Evolutionary conservation across 2,329 filamentous ascomycete genomes (phyloP).

Genomic region (Phialophora expanda): DNA sequence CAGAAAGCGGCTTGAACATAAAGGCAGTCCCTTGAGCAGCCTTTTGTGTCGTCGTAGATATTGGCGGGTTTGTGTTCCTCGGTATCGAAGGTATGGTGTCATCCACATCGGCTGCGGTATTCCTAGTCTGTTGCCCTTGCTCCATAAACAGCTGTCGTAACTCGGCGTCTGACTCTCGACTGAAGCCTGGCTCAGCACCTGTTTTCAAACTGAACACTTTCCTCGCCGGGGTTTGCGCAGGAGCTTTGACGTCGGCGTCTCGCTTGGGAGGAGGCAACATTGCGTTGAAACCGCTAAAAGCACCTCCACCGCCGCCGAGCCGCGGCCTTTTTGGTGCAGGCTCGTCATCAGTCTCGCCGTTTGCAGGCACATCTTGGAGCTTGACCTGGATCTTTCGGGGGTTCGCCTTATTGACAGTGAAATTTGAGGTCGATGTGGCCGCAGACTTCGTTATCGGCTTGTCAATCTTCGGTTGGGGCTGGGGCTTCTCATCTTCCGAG

Average conservation of each 20-base stretch:
- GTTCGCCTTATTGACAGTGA: slow-evolving; percentile 80
- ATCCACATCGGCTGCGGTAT: slow-evolving; percentile 20
- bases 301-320: slow-evolving; percentile 64
- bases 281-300: slow-evolving; percentile 82
- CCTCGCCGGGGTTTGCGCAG: slow-evolving; percentile 50
- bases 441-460: slow-evolving; percentile 45
- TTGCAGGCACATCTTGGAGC: slow-evolving; percentile 63
- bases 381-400: slow-evolving; percentile 83
- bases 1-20: slow-evolving; percentile 88
- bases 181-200: slow-evolving; percentile 80
- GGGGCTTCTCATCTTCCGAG: slow-evolving; percentile 64
- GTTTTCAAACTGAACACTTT: slow-evolving; percentile 78
- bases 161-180: slow-evolving; percentile 60
- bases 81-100: slow-evolving; percentile 30
- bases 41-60: slow-evolving; percentile 56
- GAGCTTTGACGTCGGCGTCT: slow-evolving; percentile 34
- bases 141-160: slow-evolving; percentile 45
- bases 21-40: slow-evolving; percentile 75
- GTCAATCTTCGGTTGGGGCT: slow-evolving; percentile 44
- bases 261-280: slow-evolving; percentile 84
- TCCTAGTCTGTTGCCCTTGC: slow-evolving; percentile 41
- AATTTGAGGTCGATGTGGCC: slow-evolving; percentile 70
- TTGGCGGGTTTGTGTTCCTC: slow-evolving; percentile 49
- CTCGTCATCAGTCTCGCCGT: slow-evolving; percentile 51
- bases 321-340: slow-evolving; percentile 75